Evolutionary conservation across 164 flowering plant genomes (phyloP), one percentile per base, ranked within the genome.

Genomic region (Protea cynaroides): DNA sequence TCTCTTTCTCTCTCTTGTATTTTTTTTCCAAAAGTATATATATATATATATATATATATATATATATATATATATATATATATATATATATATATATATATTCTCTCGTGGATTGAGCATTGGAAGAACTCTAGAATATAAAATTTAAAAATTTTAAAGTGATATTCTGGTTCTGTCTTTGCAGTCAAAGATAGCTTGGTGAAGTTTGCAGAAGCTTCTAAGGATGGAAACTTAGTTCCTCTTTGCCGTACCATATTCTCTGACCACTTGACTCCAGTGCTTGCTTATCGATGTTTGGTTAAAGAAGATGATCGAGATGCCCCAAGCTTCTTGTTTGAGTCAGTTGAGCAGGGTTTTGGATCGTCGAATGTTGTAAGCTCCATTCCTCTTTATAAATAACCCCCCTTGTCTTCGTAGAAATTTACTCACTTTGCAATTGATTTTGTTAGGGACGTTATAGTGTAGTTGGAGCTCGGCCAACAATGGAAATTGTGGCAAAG

Each of bases 221-320:
- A 71, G 73, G 66, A 65, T 0, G 92, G 84, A 47, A 92, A 87
- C 61, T 23, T 92, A 12, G 68, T 89, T 58, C 96, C 98, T 0
- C 78, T 92, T 12, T 71, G 75, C 69, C 68, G 69, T 18, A 74
- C 83, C 73, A 84, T 92, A 54, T 92, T 92, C 72, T 82, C 88
- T 4, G 98, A 92, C 62, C 96, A 89, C 46, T 79, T 92, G 55
- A 89, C 96, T 17, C 98, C 98, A 1, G 83, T 89, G 40, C 77
- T 84, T 7, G 98, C 98, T 11, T 92, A 88, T 29, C 89, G 98
- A 21, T 89, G 95, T 73, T 71, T 92, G 72, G 92, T 89, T 29
- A 82, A 81, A 47, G 95, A 89, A 69, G 95, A 85, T 59, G 93
- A 92, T 65, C 61, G 82, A 7, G 96, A 92, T 24, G 83, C 91